Evolutionary conservation across 1,139 yeast species (phyloP), one percentile per base, ranked within the genome.

Genomic region (Candida sp.): DNA sequence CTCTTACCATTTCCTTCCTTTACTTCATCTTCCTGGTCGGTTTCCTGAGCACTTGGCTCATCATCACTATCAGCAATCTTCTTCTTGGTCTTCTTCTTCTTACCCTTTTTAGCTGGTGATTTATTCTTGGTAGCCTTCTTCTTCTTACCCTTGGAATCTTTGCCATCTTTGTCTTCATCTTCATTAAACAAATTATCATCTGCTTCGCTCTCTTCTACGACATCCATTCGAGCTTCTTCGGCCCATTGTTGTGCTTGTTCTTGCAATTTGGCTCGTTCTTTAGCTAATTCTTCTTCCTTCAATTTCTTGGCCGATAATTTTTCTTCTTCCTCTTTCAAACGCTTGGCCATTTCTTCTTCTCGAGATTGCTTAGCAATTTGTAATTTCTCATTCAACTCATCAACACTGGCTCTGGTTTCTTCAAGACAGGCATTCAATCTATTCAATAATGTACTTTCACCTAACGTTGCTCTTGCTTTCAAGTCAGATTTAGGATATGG

Each of bases 241-340:
- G 86, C 87, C 93, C 95, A 84, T 58, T 84, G 84, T 53, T 80
- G 80, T 5, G 96, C 95, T 59, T 88, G 93, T 52, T 84, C 89
- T 58, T 87, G 95, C 44, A 88, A 70, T 45, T 70, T 76, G 48
- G 77, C 78, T 58, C 91, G 81, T 60, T 89, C 95, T 53, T 77
- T 81, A 27, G 82, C 82, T 55, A 81, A 66, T 57, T 72, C 79
- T 63, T 64, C 78, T 58, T 73, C 77, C 54, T 75, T 72, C 48
- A 68, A 65, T 48, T 65, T 63, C 45, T 68, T 73, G 43, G 66
- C 72, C 45, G 68, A 74, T 42, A 68, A 72, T 50, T 63, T 62
- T 56, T 63, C 67, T 35, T 59, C 64, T 38, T 51, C 55, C 43
- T 66, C 73, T 49, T 65, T 37, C 39, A 66, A 61, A 48, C 58